Conservation (phyloP, 2,329 filamentous ascomycete species). For the Fusarium piperis region DNA sequence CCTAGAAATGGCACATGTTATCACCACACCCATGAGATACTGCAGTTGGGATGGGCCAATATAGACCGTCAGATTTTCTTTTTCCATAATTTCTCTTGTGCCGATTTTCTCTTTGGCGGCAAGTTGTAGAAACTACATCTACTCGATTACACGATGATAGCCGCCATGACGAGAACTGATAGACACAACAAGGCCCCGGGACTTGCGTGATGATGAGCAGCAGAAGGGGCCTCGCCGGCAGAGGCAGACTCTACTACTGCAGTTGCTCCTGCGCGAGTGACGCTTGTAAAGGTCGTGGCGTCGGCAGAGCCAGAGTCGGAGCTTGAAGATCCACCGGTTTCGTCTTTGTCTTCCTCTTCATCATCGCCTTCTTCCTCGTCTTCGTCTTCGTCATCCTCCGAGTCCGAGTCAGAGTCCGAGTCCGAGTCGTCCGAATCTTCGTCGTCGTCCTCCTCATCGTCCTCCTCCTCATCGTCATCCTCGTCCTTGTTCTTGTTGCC, state of each 20-base stretch:
- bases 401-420: not conserved
- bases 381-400: not conserved
- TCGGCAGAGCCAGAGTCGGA: not conserved
- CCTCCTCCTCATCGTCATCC: not conserved
- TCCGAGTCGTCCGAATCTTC: not conserved
- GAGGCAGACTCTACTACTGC: not conserved
- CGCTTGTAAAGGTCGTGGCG: not conserved
- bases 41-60: not conserved
- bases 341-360: not conserved
- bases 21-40: not conserved
- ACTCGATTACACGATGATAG: not conserved
- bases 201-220: not conserved
- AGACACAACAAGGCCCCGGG: not conserved
- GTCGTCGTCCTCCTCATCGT: not conserved
- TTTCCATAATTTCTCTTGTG: not conserved
- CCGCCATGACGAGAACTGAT: not conserved
- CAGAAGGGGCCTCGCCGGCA: not conserved
- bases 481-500: not conserved
- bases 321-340: not conserved
- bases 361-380: not conserved
- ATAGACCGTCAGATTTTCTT: not conserved
- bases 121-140: not conserved
- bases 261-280: not conserved
- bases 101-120: not conserved
- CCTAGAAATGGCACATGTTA: not conserved